These are phyloP conservation scores for Suhomyces bokatorum DNA, from an alignment of 1,139 yeast species.

Conservation along the genomic window DNA sequence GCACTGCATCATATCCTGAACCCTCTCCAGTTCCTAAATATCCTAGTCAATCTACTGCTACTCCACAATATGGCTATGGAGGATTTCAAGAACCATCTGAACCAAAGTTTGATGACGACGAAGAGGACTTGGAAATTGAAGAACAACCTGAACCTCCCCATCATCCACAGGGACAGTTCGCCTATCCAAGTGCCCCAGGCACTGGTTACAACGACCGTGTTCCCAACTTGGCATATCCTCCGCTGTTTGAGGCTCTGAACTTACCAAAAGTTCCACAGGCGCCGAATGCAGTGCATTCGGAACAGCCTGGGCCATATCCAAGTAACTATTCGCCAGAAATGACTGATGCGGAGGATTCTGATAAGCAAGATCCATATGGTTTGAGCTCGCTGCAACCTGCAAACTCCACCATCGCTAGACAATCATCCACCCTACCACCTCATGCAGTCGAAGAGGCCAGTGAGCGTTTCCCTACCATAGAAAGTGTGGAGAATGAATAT, in stretches of 20 bases:
- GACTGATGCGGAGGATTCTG: constrained; percentile 12
- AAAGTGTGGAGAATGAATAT: constrained; percentile 11
- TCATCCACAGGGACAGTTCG: neutral
- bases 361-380: neutral
- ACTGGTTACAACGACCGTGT: neutral
- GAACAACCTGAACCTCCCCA: neutral
- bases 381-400: constrained; percentile 7
- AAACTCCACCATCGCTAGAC: constrained; percentile 10
- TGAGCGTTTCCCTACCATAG: constrained; percentile 17
- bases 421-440: constrained; percentile 16
- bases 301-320: constrained; percentile 9
- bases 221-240: constrained; percentile 9
- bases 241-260: constrained; percentile 4
- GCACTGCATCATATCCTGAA: neutral
- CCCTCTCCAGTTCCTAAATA: neutral
- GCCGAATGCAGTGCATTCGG: too few species aligned
- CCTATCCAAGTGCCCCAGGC: neutral
- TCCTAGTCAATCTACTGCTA: neutral
- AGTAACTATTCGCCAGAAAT: constrained; percentile 11
- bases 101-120: constrained; percentile 14
- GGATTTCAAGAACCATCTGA: constrained; percentile 15
- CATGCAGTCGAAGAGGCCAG: constrained; percentile 19
- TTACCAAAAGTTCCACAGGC: neutral
- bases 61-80: neutral
- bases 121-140: constrained; percentile 6